Evolutionary conservation across 129 eudicot species (phyloP), one percentile per base, ranked within the genome.

Genomic region (Pseudognaphalium luteoalbum): DNA sequence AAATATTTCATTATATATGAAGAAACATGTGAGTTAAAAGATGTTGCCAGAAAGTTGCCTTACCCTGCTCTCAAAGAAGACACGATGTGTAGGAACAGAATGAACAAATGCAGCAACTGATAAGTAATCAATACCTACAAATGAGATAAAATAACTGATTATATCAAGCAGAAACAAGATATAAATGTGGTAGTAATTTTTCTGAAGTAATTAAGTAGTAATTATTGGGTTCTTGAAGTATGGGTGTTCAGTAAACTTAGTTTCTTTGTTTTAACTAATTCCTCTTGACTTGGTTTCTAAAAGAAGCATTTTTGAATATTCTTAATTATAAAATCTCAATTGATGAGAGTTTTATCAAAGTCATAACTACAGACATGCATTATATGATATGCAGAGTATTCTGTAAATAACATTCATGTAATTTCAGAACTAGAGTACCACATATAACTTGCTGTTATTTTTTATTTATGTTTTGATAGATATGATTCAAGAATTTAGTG

Each of bases 51-150:
- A 64, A 17, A 0, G 39, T 6, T 7, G 52, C 30, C 72, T 75
- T 65, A 63, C 79, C 72, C 79, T 75, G 42, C 90, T 86, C 81
- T 89, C 66, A 17, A 91, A 89, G 80, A 94, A 86, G 74, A 94
- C 97, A 71, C 87, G 92, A 83, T 94, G 99, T 81, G 97, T 41
- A 84, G 99, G 83, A 76, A 84, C 50, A 51, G 76, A 50, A 56
- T 82, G 82, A 60, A 72, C 97, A 57, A 63, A 86, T 32, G 99
- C 92, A 71, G 99, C 99, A 74, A 75, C 96, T 35, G 96, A 91
- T 80, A 94, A 86, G 87, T 94, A 94, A 82, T 94, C 99, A 73
- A 86, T 51, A 52, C 99, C 99, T 94, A 63, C 81, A 87, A 65
- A 65, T 51, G 25, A 78, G 62, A 71, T 76, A 65, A 22, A 87